Evolutionary conservation across 192 early-diverging fungal genomes (phyloP), one percentile per base, ranked within the genome.

Genomic region (Diversispora epigaea): DNA sequence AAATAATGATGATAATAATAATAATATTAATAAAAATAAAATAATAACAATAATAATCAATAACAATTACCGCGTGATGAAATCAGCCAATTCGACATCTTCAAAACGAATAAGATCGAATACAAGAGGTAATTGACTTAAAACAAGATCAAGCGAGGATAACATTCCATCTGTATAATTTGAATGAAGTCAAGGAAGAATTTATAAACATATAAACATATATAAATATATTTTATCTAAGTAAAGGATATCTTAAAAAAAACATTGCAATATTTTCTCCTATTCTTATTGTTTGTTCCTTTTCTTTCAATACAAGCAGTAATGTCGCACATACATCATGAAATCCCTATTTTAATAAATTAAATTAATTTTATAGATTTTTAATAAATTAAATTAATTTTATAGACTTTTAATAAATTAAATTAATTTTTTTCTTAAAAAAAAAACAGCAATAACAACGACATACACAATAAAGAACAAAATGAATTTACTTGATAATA

Each of bases 251-350:
- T 83, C 86, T 82, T 76, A 86, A 77, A 56, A 82, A 85, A 75
- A 86, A 85, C 55, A 88, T 71, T 3, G 86, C 81, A 49, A 86
- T 60, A 3, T 80, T 73, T 46, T 84, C 83, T 52, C 81, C 78
- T 11, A 81, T 72, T n/a, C 75, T 14, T n/a, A 71, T 77, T 3
- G 84, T 84, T 8, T 52, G 75, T 7, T 84, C 79, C 21, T 84
- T 76, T 45, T 80, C 77, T 15, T 79, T 77, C 56, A 86, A 72
- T 6, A 86, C 66, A 1, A 81, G 45, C 3, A 88, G 73, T 21
- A 86, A 73, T 14, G 77, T 78, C 0, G 84, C 77, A 56, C 87
- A 88, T 4, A 88, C 69, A 74, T 88, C 87, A 63, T 88, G 87
- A 25, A 86, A 88, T 0, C 87, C 87, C 84, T 87, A 50, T 32